phyloP scores from a whole-genome alignment of 257 asterid species.

The Nicotiana paniculata region DNA sequence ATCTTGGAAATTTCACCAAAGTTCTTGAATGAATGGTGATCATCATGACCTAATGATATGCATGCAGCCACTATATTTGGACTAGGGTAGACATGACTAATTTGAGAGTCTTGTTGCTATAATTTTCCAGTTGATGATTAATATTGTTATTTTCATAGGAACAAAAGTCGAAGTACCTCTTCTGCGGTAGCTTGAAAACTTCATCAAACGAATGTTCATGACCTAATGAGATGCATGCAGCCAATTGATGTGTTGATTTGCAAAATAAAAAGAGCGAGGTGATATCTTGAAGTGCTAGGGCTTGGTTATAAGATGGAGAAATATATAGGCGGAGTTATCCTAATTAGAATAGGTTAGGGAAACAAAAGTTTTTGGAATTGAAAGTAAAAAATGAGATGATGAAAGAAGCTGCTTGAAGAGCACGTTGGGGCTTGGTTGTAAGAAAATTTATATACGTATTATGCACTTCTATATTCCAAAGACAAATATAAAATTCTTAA shows the following conservation, averaged over 20 bases:
- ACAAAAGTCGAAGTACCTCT: neutral
- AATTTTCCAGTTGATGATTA: neutral
- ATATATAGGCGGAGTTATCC: neutral
- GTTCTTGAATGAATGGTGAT: too few relatives aligned
- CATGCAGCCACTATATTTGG: neutral
- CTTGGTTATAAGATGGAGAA: neutral
- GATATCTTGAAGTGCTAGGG: neutral
- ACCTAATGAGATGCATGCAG: neutral
- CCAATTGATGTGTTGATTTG: neutral
- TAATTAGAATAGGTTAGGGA: neutral
- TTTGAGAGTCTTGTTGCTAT: neutral
- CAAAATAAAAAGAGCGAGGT: neutral
- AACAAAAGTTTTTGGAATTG: neutral
- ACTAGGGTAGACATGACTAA: neutral
- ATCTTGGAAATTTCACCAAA: too few relatives aligned
- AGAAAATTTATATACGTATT: too few relatives aligned
- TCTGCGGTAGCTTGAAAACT: neutral
- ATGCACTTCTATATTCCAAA: too few relatives aligned
- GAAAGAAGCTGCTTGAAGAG: too few relatives aligned
- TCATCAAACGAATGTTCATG: neutral
- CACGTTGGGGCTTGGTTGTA: too few relatives aligned
- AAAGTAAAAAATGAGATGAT: too few relatives aligned
- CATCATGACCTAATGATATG: too few relatives aligned
- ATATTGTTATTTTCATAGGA: neutral
- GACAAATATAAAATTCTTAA: too few relatives aligned